Evolutionary conservation across 169 alveolate species (phyloP), one percentile per base, ranked within the genome.

Genomic region (Besnoitia besnoiti): DNA sequence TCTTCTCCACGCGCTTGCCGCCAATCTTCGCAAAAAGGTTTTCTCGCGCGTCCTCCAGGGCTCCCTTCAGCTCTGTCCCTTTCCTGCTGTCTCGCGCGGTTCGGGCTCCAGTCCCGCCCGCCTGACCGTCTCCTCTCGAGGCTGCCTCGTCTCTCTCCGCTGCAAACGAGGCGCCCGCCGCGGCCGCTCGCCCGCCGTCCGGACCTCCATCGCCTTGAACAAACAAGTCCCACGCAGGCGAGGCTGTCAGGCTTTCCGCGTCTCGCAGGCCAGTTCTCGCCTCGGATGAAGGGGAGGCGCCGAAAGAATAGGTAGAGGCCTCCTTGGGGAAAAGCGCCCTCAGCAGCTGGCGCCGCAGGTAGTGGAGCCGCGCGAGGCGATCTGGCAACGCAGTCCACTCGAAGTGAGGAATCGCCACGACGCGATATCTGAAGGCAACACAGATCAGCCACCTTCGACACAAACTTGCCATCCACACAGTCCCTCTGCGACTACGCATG

Each of bases 321-420:
- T 16, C 30, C 3, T n/a, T 21, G 24, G 67, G 24, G 67, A 55
- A n/a, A 5, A 73, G 44, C 3, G 82, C 82, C n/a, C n/a, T 73
- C 59, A 77, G 55, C 33, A 77, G 59, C 14, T 77, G 49, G 42
- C 87, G 87, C 59, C 47, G 87, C 21, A 77, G 87, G 47, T 77
- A 77, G 59, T 35, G 87, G 40, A 42, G 61, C 55, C 55, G 2
- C 27, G 50, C n/a, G 59, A 77, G 47, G 12, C 87, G 87, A 8
- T 42, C 87, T 27, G 59, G 61, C 4, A 77, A 37, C 59, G 61
- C 59, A 0, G 50, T 42, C 87, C 87, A 77, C 40, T 77, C 87
- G 59, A 77, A 77, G 47, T 77, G 59, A 8, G 87, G 87, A 39
- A 77, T 39, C 10, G 61, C 59, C 5, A 77, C 49, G 61, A 77